Conservation (phyloP, 768 basidiomycete species). For the Naematelia encephala region DNA sequence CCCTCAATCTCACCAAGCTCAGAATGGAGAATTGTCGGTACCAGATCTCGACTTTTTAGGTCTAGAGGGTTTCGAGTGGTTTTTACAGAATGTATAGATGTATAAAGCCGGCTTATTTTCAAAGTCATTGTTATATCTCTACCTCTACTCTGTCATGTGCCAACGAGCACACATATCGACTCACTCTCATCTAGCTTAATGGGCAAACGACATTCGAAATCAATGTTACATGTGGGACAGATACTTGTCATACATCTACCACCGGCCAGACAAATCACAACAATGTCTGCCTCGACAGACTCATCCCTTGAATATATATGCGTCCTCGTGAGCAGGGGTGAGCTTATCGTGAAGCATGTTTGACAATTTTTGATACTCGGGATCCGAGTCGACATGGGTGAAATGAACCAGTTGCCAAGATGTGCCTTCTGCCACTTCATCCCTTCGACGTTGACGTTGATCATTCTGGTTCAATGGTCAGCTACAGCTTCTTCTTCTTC, state of each 20-base stretch:
- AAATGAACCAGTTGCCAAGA: constrained; percentile 79
- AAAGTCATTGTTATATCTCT: too few species aligned
- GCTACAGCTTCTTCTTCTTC: background rate
- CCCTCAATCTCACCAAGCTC: background rate
- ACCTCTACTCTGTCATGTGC: too few species aligned
- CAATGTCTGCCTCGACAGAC: background rate
- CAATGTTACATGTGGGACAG: background rate
- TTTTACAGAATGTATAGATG: background rate
- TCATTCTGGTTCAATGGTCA: constrained; percentile 64
- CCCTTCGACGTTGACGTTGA: constrained; percentile 80
- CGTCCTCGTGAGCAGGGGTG: constrained; percentile 69
- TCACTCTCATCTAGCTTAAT: too few species aligned
- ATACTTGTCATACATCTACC: background rate
- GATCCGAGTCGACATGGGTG: constrained; percentile 64
- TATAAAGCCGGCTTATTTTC: too few species aligned
- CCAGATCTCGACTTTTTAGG: background rate
- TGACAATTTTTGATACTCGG: constrained; percentile 68
- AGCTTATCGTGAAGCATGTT: constrained; percentile 58
- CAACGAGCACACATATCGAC: too few species aligned
- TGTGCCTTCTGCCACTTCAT: constrained; percentile 69
- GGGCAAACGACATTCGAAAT: too few species aligned
- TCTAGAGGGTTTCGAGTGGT: background rate
- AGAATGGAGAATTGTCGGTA: background rate
- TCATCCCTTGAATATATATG: constrained; percentile 61
- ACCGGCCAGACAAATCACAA: background rate